phyloP scores from a whole-genome alignment of 305 asterid species.

The Fraxinus nigra region DNA sequence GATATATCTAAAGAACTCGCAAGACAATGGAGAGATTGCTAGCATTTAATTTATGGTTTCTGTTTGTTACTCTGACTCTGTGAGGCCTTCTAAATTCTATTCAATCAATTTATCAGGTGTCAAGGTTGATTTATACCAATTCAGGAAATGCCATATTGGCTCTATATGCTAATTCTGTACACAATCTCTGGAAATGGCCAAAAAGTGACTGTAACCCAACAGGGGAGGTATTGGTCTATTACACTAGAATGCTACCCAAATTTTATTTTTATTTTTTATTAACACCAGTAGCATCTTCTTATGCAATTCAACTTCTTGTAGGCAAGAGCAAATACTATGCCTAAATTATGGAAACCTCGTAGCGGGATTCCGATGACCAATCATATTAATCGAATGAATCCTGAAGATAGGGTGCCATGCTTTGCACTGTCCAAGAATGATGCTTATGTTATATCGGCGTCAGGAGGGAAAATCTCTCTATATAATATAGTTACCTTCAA shows the following conservation, averaged over 20 bases:
- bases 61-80: not conserved
- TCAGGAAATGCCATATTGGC: conserved; percentile 58
- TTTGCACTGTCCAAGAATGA: conserved; percentile 71
- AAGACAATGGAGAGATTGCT: not conserved
- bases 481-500: conserved; percentile 60
- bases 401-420: conserved; percentile 60
- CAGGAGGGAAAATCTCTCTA: conserved; percentile 60
- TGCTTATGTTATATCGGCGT: conserved; percentile 59
- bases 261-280: not conserved
- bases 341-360: conserved; percentile 53
- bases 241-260: not conserved
- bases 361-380: conserved; percentile 63
- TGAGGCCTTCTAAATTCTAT: not conserved
- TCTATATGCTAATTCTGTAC: conserved; percentile 53
- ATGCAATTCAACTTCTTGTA: conserved; percentile 16
- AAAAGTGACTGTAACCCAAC: conserved; percentile 43
- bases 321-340: conserved; percentile 52
- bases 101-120: conserved; percentile 32
- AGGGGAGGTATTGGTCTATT: conserved; percentile 40
- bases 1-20: not conserved
- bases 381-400: conserved; percentile 44
- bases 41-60: not conserved
- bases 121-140: conserved; percentile 54
- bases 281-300: conserved; percentile 6
- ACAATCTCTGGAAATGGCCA: conserved; percentile 69